A percentile compares a stretch with the other conserved stretches of the same genome.
These are phyloP conservation scores for Usnea hakonensis DNA, from an alignment of 495 filamentous ascomycete species.

Conservation along the genomic window DNA sequence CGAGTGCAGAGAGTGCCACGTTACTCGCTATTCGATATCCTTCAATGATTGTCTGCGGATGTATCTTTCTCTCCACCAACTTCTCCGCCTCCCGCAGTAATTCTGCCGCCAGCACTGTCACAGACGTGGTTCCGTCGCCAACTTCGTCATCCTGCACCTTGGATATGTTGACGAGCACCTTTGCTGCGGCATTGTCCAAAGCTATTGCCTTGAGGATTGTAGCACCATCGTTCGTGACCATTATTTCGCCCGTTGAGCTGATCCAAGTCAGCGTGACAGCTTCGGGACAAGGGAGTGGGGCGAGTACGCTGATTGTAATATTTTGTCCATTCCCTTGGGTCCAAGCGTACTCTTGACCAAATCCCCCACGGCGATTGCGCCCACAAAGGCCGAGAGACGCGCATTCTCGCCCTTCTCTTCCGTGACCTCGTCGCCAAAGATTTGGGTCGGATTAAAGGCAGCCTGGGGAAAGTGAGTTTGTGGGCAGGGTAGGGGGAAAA, in stretches of 20 bases:
- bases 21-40: slow-evolving; percentile 94
- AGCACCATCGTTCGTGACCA: slow-evolving; percentile 97
- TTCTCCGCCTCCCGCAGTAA: slow-evolving; percentile 94
- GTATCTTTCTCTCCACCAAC: slow-evolving; percentile 93
- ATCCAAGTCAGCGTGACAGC: slow-evolving; percentile 20
- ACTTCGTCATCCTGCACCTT: slow-evolving; percentile 99
- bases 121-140: slow-evolving; percentile 88
- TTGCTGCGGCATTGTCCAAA: slow-evolving; percentile 96
- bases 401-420: slow-evolving; percentile 99
- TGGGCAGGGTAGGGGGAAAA: neutral
- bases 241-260: slow-evolving; percentile 90
- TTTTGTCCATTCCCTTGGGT: slow-evolving; percentile 99
- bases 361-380: slow-evolving; percentile 95
- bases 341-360: slow-evolving; percentile 94
- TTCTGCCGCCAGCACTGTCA: slow-evolving; percentile 90
- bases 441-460: slow-evolving; percentile 77
- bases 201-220: slow-evolving; percentile 98
- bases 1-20: slow-evolving; percentile 76
- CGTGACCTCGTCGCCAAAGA: slow-evolving; percentile 93
- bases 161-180: slow-evolving; percentile 96
- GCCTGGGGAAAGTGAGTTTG: slow-evolving; percentile 15
- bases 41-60: slow-evolving; percentile 98
- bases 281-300: neutral
- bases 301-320: slow-evolving; percentile 87
- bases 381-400: slow-evolving; percentile 90